Evolutionary conservation across 2,329 filamentous ascomycete genomes (phyloP).

Genomic region (Apiospora rasikravindrae): DNA sequence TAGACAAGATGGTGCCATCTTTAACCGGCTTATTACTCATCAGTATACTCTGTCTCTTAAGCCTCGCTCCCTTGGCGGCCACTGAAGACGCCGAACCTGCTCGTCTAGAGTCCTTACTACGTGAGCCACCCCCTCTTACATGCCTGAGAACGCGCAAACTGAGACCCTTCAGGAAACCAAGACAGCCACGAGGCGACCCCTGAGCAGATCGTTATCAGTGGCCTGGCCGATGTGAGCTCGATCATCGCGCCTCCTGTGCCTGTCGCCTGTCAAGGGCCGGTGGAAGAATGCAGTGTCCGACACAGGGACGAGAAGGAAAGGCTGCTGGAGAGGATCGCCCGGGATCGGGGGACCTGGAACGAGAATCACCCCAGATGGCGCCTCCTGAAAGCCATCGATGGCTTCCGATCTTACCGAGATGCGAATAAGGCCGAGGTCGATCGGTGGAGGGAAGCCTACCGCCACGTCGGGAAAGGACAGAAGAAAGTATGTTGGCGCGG

Average conservation of each 20-base stretch:
- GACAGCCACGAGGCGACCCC: background rate
- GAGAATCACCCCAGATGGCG: conserved; percentile 45
- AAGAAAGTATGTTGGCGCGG: conserved; percentile 30
- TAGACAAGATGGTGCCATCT: background rate
- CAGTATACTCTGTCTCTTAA: background rate
- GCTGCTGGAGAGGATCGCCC: conserved; percentile 38
- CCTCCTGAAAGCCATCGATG: conserved; percentile 46
- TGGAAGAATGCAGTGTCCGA: conserved; percentile 15
- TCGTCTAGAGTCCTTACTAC: background rate
- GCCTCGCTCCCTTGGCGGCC: background rate
- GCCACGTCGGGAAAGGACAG: conserved; percentile 42
- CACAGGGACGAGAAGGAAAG: conserved; percentile 39
- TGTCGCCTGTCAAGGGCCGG: background rate
- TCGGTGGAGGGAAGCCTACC: conserved; percentile 43
- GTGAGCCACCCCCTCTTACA: background rate
- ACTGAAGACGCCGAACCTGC: background rate
- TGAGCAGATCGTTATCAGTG: background rate
- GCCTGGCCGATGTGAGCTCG: background rate
- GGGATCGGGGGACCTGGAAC: conserved; percentile 39
- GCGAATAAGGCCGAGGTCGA: conserved; percentile 44
- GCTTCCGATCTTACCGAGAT: conserved; percentile 42
- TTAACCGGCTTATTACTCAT: background rate
- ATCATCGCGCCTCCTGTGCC: background rate
- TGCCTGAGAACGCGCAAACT: no score
- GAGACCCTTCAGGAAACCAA: background rate